Evolutionary conservation across 352 stramenopile species (phyloP), one percentile per base, ranked within the genome.

Genomic region (Globisporangium viniferum): DNA sequence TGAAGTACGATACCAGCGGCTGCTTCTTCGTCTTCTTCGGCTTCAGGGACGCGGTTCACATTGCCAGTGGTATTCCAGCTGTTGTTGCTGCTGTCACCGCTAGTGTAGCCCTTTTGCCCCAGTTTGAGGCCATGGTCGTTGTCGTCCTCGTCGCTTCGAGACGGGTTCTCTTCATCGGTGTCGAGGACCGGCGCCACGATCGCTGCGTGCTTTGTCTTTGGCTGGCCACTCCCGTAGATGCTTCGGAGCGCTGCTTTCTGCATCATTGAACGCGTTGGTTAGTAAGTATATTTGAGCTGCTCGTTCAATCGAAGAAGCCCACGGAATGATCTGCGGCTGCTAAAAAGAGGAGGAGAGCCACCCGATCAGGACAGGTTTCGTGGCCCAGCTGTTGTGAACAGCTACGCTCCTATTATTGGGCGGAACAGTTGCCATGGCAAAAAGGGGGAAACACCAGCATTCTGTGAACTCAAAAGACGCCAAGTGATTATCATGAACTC

Each of bases 121-220:
- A 14, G 6, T 15, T 41, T 39, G 27, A 59, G 27, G 31, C 31
- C 31, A 33, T 33, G 31, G 31, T 59, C 54, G n/a, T 70, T 59
- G 12, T 54, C 62, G 12, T 54, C 48, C 3, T 57, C 49, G 10
- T 75, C 73, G 55, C 48, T 66, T 57, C 31, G 29, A 10, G 51
- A 48, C 36, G 39, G 53, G 22, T 64, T 62, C 14, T 70, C 67
- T 36, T 60, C 58, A 24, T 81, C 70, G 62, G 70, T 69, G 24
- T 80, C 77, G 12, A 89, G 68, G 8, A 84, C 77, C 10, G 82
- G 83, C 9, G 78, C 82, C 7, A 91, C 76, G 20, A 78, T 76
- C 0, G 81, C 80, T n/a, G 73, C 73, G 48, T 77, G 76, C 73
- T 82, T 91, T 39, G 76, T 65, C 67, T 88, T 82, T 53, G 73